Base-by-base conservation (phyloP, 202 grass and related monocot genomes). In the Panicum virgatum region DNA sequence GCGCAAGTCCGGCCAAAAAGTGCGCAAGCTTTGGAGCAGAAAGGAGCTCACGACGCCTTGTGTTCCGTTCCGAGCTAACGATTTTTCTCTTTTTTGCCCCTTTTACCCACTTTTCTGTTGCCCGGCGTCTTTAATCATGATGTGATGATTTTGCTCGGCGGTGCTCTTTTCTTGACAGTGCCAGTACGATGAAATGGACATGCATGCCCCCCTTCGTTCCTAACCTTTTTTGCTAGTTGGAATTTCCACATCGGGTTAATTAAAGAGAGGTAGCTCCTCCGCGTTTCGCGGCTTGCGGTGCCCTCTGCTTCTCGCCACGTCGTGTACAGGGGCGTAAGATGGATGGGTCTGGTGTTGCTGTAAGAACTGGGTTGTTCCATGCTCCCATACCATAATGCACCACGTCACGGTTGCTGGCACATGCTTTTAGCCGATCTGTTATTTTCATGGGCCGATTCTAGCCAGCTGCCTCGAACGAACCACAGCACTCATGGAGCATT, bases 1-100 rank as follows among this genome's bases (percentile, higher is more conserved):
- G 22, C 54, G 26, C 54, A 59, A 13, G 56, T 59, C 59, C 59
- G 29, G 57, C 59, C 58, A 64, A 65, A 82, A 83, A 66, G 70
- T 0, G 70, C 0, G 14, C 4, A 20, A 29, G 18, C 59, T 75
- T 83, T 75, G 0, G 15, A 56, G 60, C 39, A 29, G 44, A 73
- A 73, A 73, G 44, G 57, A 73, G 30, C 43, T 23, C 3, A 22
- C 34, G 9, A 8, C 26, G 59, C 46, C 8, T 83, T 43, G 30
- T 52, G 58, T 22, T 66, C 18, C 29, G 56, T 57, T 43, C n/a
- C 53, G 23, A 13, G 39, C 20, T 16, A 23, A 73, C 19, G n/a
- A 42, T 27, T 82, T 77, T 57, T 25, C 59, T 6, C 9, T 22
- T 32, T n/a, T n/a, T 67, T 58, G 8, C 0, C 3, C 27, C 27